Base-by-base conservation (phyloP, 2,329 filamentous ascomycete genomes). In the Colletotrichum sp. region DNA sequence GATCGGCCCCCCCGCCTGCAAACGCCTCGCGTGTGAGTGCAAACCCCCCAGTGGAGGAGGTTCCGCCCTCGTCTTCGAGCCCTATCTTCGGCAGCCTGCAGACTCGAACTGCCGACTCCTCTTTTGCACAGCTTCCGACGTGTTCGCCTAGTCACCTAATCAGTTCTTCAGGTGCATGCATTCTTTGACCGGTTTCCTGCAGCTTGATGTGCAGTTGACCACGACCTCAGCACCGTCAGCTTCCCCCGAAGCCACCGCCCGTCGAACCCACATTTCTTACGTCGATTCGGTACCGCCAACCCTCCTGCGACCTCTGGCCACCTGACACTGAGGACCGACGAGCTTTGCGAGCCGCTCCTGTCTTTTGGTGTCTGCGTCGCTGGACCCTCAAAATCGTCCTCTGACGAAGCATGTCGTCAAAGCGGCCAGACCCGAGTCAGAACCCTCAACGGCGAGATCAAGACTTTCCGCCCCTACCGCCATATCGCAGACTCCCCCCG, bases 371-470 rank as follows among this genome's bases (percentile, higher is more conserved):
- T 55, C 25, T 58, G 65, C 61, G 60, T 70, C 66, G 43, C 65
- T 72, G 80, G 81, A 52, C 43, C 62, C 76, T 80, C 61, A 30
- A 55, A 43, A 65, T 30, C 39, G 43, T 64, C 32, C 13, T 12
- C 70, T 30, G 58, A 39, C 70, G 18, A 76, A 78, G 77, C 56
- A 78, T 78, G 77, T 77, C 77, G 69, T 70, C 77, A 30, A 75
- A 62, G 61, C 75, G 66, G 75, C 75, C 72, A 67, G 62, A 58
- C 30, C 74, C 76, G 52, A 76, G 70, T 58, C 74, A 73, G 18
- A 80, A 80, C 78, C 79, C 83, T 74, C 78, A 81, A 71, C 80
- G 78, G 66, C 82, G 81, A 71, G 81, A 82, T 78, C 79, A 83
- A 60, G 81, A 84, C 76, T 83, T 81, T 66, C 82, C 83, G 36